phyloP scores from a whole-genome alignment of 75 land plant genomes.

The Larix kaempferi region DNA sequence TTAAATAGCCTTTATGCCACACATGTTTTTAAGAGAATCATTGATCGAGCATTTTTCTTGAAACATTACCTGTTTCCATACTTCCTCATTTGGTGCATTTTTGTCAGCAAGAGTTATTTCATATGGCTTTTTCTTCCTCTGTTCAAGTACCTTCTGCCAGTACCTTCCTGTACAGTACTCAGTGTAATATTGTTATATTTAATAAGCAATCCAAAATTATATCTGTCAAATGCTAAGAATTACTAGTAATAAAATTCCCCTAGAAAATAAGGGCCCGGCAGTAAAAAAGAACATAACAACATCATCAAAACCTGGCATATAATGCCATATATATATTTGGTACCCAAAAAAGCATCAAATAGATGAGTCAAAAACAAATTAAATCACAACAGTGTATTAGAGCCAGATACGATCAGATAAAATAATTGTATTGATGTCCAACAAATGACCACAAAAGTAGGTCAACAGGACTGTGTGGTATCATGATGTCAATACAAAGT shows the following conservation, averaged over 20 bases:
- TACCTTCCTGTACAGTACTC: slow-evolving; percentile 59
- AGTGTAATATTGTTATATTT: not conserved
- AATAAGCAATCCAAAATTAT: not conserved
- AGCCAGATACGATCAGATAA: too few relatives aligned
- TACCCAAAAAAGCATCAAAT: not conserved
- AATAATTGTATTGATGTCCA: too few relatives aligned
- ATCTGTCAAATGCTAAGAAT: not conserved
- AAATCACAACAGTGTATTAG: too few relatives aligned
- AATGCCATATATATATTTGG: not conserved
- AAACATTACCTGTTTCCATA: slow-evolving; percentile 79
- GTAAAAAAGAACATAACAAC: not conserved
- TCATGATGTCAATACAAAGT: too few relatives aligned
- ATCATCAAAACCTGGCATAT: not conserved
- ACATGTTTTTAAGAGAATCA: too few relatives aligned
- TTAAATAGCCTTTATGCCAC: slow-evolving; percentile 2
- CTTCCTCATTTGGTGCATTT: slow-evolving; percentile 99
- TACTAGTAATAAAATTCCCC: not conserved
- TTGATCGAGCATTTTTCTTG: not conserved
- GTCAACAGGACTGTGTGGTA: too few relatives aligned
- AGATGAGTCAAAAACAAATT: not conserved
- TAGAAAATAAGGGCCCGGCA: too few relatives aligned
- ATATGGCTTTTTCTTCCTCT: slow-evolving; percentile 67
- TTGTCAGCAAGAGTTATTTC: slow-evolving; percentile 90
- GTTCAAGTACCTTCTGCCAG: slow-evolving; percentile 82
- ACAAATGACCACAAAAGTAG: too few relatives aligned